Conservation (phyloP, 345 rosid species). For the Ceriops tagal region DNA sequence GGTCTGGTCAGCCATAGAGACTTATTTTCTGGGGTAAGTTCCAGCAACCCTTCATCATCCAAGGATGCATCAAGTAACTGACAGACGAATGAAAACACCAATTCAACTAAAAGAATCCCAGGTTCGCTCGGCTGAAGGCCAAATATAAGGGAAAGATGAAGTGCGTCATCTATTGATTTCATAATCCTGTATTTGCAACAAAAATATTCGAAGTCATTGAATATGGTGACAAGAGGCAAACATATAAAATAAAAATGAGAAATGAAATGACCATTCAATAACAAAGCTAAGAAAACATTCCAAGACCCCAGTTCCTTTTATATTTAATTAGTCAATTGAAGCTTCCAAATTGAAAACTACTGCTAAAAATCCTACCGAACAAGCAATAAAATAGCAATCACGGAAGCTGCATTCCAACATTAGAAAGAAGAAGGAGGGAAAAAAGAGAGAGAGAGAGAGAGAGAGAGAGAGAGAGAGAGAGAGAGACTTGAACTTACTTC, state of each 20-base stretch:
- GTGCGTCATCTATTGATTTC: slow-evolving; percentile 65
- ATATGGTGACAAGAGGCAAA: not conserved
- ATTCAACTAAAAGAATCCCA: slow-evolving; percentile 63
- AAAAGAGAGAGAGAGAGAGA: not conserved
- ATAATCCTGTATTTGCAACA: slow-evolving; percentile 58
- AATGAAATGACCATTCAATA: not conserved
- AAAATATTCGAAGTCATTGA: slow-evolving; percentile 6
- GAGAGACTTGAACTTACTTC: slow-evolving; percentile 36
- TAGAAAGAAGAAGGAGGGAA: not conserved
- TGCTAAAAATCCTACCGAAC: not conserved
- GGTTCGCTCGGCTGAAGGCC: slow-evolving; percentile 56
- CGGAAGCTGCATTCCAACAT: not conserved
- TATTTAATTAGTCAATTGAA: not conserved
- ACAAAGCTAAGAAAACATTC: not conserved
- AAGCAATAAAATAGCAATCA: not conserved
- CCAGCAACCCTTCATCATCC: slow-evolving; percentile 85
- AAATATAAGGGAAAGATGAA: slow-evolving; percentile 75
- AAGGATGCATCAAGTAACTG: slow-evolving; percentile 91
- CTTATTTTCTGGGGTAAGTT: slow-evolving; percentile 52
- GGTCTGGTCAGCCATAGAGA: slow-evolving; percentile 54
- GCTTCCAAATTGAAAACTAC: not conserved
- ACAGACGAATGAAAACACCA: slow-evolving; percentile 74
- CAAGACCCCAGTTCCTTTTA: not conserved
- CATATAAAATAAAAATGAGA: slow-evolving; percentile 4
- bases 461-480: not conserved